Conservation (phyloP, 345 rosid species). For the Melaleuca alternifolia region DNA sequence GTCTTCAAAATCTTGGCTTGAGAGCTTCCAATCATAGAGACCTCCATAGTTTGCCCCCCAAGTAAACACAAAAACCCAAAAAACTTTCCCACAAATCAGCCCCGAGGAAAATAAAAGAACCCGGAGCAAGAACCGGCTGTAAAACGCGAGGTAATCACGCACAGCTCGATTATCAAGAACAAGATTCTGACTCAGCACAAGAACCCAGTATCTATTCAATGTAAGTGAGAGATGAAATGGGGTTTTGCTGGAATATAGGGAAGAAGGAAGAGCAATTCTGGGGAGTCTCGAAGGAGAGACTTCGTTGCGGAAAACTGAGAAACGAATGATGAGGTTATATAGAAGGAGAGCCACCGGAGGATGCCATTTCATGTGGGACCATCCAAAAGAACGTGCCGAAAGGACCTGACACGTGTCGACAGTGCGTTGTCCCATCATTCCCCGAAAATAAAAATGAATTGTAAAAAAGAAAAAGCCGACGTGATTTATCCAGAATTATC, state of each 20-base stretch:
- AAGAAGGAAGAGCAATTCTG: not conserved
- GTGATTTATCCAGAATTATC: not conserved
- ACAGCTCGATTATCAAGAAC: not conserved
- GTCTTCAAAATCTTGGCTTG: constrained; percentile 30
- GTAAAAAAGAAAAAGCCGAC: not conserved
- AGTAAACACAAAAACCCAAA: not conserved
- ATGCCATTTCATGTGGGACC: not conserved
- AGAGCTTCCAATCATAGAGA: constrained; percentile 43
- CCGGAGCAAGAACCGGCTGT: not conserved
- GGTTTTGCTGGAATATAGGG: too few species aligned
- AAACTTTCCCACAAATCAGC: not conserved
- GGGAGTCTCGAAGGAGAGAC: not conserved
- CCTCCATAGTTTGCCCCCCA: constrained; percentile 34
- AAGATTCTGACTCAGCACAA: not conserved
- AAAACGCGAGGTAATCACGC: not conserved
- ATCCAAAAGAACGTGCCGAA: not conserved
- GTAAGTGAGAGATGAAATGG: too few species aligned
- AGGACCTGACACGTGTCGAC: not conserved
- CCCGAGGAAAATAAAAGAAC: not conserved
- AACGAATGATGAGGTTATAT: not conserved
- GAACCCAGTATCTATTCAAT: not conserved
- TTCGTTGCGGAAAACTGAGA: not conserved
- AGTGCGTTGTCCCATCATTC: not conserved
- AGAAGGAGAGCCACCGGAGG: not conserved
- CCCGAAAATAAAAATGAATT: not conserved